Evolutionary conservation across 2,329 filamentous ascomycete genomes (phyloP).

Genomic region (Periconia digitata): DNA sequence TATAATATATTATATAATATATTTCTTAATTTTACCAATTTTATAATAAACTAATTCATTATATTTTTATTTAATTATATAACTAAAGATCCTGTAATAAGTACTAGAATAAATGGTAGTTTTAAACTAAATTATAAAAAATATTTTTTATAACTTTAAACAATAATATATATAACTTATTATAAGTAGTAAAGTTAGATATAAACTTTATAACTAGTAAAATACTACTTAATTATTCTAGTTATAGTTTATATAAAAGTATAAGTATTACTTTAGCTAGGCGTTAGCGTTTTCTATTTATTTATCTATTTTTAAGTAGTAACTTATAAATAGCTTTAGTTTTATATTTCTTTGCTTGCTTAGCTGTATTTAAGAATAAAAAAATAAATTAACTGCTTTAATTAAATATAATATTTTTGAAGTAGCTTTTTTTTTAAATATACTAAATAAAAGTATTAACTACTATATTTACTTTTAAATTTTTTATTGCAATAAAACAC

Average conservation of each 20-base stretch:
- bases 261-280: not conserved
- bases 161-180: not conserved
- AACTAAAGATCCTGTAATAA: not conserved
- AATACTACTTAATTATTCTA: not conserved
- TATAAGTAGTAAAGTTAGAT: not conserved
- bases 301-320: not conserved
- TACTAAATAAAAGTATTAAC: not conserved
- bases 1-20: not conserved
- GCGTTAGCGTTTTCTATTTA: conserved; percentile 1
- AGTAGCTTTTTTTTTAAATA: not conserved
- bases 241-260: not conserved
- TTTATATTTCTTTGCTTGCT: not conserved
- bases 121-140: not conserved
- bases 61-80: not conserved
- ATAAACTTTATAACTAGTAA: not conserved
- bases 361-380: not conserved
- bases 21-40: not conserved
- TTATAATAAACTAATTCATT: not conserved
- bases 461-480: not conserved
- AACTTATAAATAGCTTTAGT: not conserved
- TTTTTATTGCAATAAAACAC: not conserved
- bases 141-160: not conserved
- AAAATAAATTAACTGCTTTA: not conserved
- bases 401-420: conserved; percentile 2
- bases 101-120: not conserved